Evolutionary conservation across 495 filamentous ascomycete species (phyloP), one percentile per base, ranked within the genome.

Genomic region (Lasiosphaeria hispida): DNA sequence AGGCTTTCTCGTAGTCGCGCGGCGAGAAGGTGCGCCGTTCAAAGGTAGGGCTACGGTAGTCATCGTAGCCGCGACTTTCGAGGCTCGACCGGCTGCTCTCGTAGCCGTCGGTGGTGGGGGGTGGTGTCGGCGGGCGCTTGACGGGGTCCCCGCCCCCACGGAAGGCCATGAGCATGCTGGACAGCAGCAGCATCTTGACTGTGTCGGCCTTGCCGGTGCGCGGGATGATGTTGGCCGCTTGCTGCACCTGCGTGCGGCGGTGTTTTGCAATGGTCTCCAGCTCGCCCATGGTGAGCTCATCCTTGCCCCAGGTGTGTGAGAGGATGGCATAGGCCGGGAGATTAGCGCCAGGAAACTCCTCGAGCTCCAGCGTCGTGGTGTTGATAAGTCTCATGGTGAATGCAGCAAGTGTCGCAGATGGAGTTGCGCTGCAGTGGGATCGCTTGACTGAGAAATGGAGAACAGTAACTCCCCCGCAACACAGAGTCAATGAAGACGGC

Each of bases 261-360:
- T 60, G 58, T 44, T 36, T 49, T 1, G 65, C 47, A 14, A 69
- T 55, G 35, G 54, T 51, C 11, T 60, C 54, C 49, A 69, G 45
- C n/a, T 69, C 66, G 1, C 44, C 35, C 7, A 64, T 23, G 5
- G 68, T 63, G 10, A 79, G 58, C 58, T 80, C 77, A 0, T 70
- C 66, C 0, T 60, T 30, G 7, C 60, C 68, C 76, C 75, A 79
- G 7, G 64, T 71, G 58, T 80, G 77, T 4, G 77, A 79, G 15
- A 79, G 59, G 38, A 76, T 77, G 37, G 75, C 75, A 49, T 78
- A 79, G 13, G 18, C 10, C 1, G 74, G 75, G n/a, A 67, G 61
- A 10, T 64, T 36, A 41, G 52, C 54, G 7, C 59, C 66, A 23
- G 63, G 61, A 49, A 75, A 76, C 18, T 69, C 63, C 15, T 72